Percentiles rank a stretch among this genome's conserved stretches.
These are phyloP conservation scores for Simplicillium aogashimaense DNA, from an alignment of 2,329 filamentous ascomycete genomes.

Conservation along the genomic window DNA sequence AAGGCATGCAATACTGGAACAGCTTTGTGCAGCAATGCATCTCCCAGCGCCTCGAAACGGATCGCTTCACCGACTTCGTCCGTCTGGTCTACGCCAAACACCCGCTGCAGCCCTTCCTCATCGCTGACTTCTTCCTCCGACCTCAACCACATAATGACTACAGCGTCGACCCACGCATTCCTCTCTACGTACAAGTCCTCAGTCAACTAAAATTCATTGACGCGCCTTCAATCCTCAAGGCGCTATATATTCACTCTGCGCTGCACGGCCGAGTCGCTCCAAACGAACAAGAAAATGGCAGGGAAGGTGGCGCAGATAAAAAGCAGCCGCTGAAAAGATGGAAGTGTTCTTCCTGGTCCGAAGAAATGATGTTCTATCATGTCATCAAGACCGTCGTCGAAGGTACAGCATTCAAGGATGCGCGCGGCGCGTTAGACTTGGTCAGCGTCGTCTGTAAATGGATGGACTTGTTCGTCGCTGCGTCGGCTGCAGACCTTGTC, in stretches of 20 bases:
- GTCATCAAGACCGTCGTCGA: slow-evolving; percentile 77
- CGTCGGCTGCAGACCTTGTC: slow-evolving; percentile 37
- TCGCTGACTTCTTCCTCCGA: slow-evolving; percentile 50
- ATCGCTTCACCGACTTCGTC: slow-evolving; percentile 42
- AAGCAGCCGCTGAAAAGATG: slow-evolving; percentile 27
- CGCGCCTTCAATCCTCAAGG: slow-evolving; percentile 42
- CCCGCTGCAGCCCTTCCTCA: slow-evolving; percentile 36
- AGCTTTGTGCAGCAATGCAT: slow-evolving; percentile 42
- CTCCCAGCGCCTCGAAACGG: slow-evolving; percentile 37
- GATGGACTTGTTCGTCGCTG: slow-evolving; percentile 47
- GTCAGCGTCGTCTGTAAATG: slow-evolving; percentile 42
- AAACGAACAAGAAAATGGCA: slow-evolving; percentile 9
- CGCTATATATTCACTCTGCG: slow-evolving; percentile 47
- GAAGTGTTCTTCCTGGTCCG: slow-evolving; percentile 50
- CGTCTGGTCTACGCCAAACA: slow-evolving; percentile 38
- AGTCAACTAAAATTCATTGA: slow-evolving; percentile 41
- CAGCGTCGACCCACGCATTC: slow-evolving; percentile 48
- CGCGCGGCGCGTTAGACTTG: slow-evolving; percentile 38
- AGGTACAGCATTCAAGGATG: slow-evolving; percentile 34
- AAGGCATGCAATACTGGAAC: slow-evolving; percentile 30
- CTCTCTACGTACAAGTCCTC: slow-evolving; percentile 48
- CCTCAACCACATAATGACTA: slow-evolving; percentile 37
- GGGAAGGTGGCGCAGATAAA: slow-evolving; percentile 9
- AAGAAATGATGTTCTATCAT: slow-evolving; percentile 89
- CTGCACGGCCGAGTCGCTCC: slow-evolving; percentile 23